Conservation (phyloP, 2,329 filamentous ascomycete genomes). For the Aspergillus fumigatus region DNA sequence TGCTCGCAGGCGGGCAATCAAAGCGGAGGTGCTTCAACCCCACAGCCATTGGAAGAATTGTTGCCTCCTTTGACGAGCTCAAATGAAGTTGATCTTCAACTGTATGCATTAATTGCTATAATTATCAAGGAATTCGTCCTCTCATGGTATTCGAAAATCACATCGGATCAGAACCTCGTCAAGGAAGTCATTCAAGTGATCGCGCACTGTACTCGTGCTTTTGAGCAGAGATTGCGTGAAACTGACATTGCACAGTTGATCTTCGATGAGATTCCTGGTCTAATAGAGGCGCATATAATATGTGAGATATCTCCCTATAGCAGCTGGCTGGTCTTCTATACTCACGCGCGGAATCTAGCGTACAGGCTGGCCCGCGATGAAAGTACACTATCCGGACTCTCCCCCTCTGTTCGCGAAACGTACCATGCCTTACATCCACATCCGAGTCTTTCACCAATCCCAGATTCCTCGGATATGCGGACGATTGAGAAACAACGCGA, state of each 20-base stretch:
- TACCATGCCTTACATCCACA: conserved; percentile 84
- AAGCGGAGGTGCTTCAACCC: conserved; percentile 45
- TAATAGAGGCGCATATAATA: conserved; percentile 74
- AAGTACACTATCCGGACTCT: conserved; percentile 55
- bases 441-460: conserved; percentile 74
- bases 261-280: conserved; percentile 79
- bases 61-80: conserved; percentile 89
- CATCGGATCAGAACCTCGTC: conserved; percentile 81
- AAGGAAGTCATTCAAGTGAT: conserved; percentile 85
- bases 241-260: conserved; percentile 78
- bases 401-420: conserved; percentile 60
- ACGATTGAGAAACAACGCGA: conserved; percentile 59
- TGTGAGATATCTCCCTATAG: conserved; percentile 49
- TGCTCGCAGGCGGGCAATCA: conserved; percentile 59
- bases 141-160: conserved; percentile 90
- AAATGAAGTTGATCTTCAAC: conserved; percentile 86
- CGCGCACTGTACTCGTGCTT: conserved; percentile 80
- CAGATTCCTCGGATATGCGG: conserved; percentile 50
- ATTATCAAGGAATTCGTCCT: conserved; percentile 87
- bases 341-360: conserved; percentile 46
- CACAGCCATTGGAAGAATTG: conserved; percentile 69
- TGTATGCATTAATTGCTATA: conserved; percentile 88
- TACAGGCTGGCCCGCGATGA: conserved; percentile 65
- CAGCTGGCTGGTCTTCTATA: not conserved
- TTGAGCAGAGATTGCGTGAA: conserved; percentile 80